Base-by-base conservation (phyloP, 1,139 yeast species). In the Yamadazyma kanchanaburiensis region DNA sequence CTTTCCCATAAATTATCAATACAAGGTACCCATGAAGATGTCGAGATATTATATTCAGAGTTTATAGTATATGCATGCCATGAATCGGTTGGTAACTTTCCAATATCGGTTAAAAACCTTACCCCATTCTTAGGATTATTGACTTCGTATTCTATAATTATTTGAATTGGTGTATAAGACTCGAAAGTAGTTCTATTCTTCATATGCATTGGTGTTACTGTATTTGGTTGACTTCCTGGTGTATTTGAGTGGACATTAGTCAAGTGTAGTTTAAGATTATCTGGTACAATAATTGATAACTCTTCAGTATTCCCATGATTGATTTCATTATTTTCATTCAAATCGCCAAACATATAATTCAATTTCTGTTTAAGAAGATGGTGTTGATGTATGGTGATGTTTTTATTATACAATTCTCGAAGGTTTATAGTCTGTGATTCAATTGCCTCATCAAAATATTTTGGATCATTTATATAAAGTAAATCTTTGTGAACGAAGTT, bases 11-110 rank as follows among this genome's bases (percentile, higher is more conserved):
- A 55, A 27, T 84, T 86, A 45, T 94, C 97, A 4, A 91, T 70
- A 51, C 98, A 94, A 0, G 99, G 99, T 27, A 91, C 84, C 98
- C 99, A 94, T 13, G 88, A 81, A 2, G 96, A 85, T 0, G 97
- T 85, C 10, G 94, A 77, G 6, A 84, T 70, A 13, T 88, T 88
- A 27, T 78, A 61, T 16, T 87, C 89, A 3, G 86, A 70, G 49
- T 91, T 89, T 1, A 77, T 69, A 0, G 98, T 89, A 53, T 83
- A 88, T 2, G 86, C 94, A 49, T 85, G 95, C 94, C 96, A 88
- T 24, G 39, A 37, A 25, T 55, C 55, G 30, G 53, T 64, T 18
- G 64, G 65, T n/a, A 22, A 12, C 4, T 57, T 48, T 22, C 55
- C 55, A 6, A 52, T 45, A 21, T 64, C 64, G 13, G 87, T 83